These are phyloP conservation scores for Murraya paniculata DNA, from an alignment of 345 rosid species.

Conservation along the genomic window DNA sequence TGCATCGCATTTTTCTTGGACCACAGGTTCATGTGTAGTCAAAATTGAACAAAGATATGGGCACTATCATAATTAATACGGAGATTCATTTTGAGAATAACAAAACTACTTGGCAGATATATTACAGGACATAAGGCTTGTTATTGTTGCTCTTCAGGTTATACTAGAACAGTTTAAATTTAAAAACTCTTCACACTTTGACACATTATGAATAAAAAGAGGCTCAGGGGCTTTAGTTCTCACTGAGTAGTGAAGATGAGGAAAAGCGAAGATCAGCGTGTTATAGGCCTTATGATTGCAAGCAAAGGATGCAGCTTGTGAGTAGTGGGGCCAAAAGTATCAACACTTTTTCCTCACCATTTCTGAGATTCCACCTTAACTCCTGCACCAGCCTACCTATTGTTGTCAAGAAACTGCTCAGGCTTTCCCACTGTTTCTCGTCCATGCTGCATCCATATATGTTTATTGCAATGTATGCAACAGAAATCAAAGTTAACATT, in stretches of 20 bases:
- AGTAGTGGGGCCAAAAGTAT: constrained; percentile 58
- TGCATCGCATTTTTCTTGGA: too few relatives aligned
- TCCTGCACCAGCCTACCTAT: constrained; percentile 79
- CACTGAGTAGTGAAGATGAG: not conserved
- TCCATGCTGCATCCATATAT: constrained; percentile 90
- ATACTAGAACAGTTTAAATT: too few relatives aligned
- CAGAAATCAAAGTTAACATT: not conserved
- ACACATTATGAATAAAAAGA: not conserved
- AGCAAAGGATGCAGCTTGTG: constrained; percentile 75
- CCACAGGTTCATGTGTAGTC: too few relatives aligned
- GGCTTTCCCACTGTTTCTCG: constrained; percentile 69
- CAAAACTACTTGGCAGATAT: too few relatives aligned
- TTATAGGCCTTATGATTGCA: constrained; percentile 51
- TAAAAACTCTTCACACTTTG: too few relatives aligned
- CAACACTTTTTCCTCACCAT: constrained; percentile 60
- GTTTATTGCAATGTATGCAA: constrained; percentile 71
- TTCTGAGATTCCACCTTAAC: constrained; percentile 65
- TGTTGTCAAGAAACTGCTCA: constrained; percentile 61
- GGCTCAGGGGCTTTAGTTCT: not conserved
- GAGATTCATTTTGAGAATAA: too few relatives aligned
- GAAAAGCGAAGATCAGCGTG: not conserved
- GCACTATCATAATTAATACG: too few relatives aligned
- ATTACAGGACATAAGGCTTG: not conserved
- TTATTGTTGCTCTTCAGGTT: not conserved
- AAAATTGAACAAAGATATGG: too few relatives aligned